Percentiles rank a stretch among this genome's conserved stretches.
Conservation (phyloP, 768 basidiomycete genomes). For the Leucosporidium scottii region DNA sequence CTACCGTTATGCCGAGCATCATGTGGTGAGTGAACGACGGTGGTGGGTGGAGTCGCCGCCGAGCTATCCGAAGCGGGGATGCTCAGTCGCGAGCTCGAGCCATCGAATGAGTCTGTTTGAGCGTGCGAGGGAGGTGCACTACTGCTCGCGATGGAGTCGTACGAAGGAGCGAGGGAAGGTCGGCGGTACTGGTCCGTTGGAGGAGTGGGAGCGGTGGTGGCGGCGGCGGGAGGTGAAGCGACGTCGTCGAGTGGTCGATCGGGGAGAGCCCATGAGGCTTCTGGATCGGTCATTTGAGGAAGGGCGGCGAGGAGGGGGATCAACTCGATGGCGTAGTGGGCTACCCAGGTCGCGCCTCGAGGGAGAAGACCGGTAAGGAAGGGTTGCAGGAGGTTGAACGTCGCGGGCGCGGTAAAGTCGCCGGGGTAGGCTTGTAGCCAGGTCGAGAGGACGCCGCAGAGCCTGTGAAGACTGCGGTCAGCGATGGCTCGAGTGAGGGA, state of each 20-base stretch:
- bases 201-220: background rate
- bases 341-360: conserved; percentile 31
- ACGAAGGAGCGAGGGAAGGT: conserved; percentile 21
- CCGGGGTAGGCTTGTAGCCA: conserved; percentile 36
- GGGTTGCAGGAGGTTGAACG: conserved; percentile 18
- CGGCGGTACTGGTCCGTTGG: background rate
- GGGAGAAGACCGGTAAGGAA: conserved; percentile 32
- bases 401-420: conserved; percentile 31
- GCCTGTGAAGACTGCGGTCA: conserved; percentile 16
- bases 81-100: conserved; percentile 1
- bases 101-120: background rate
- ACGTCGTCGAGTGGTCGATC: conserved; percentile 16
- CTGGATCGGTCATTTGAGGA: conserved; percentile 14
- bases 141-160: conserved; percentile 7
- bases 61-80: background rate
- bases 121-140: background rate
- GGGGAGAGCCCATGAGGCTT: conserved; percentile 33
- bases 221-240: background rate
- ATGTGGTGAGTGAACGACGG: background rate
- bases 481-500: background rate
- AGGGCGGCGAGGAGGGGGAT: conserved; percentile 22
- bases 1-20: background rate
- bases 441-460: conserved; percentile 30
- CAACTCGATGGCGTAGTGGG: conserved; percentile 37
- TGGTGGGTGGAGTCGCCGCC: background rate